phyloP scores from a whole-genome alignment of 2,329 filamentous ascomycete species.

The Stachybotrys echinatus region DNA sequence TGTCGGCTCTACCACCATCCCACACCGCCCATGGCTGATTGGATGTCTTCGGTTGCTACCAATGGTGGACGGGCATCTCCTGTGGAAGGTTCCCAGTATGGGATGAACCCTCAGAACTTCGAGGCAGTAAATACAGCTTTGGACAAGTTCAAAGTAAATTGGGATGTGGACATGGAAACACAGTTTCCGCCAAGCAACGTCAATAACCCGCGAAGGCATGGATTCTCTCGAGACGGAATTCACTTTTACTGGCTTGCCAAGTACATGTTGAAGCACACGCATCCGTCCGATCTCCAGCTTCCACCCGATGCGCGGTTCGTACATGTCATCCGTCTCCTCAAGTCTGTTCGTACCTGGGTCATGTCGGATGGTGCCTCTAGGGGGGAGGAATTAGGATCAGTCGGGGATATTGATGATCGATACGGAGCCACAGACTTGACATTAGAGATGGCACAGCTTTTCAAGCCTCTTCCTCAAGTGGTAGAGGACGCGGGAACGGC shows the following conservation, averaged over 20 bases:
- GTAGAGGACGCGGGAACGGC: conserved; percentile 36
- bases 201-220: conserved; percentile 53
- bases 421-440: conserved; percentile 61
- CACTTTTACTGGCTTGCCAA: conserved; percentile 71
- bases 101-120: conserved; percentile 38
- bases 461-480: conserved; percentile 51
- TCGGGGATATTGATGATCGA: conserved; percentile 62
- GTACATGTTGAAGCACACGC: conserved; percentile 56
- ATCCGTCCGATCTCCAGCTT: conserved; percentile 46
- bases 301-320: conserved; percentile 54
- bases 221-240: conserved; percentile 66
- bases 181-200: conserved; percentile 56
- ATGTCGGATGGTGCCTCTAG: conserved; percentile 57
- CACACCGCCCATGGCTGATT: conserved; percentile 56
- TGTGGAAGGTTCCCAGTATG: conserved; percentile 27
- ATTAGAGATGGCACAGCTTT: conserved; percentile 66
- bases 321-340: conserved; percentile 56
- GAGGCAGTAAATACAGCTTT: conserved; percentile 51
- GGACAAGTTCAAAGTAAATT: conserved; percentile 66
- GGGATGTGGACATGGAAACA: conserved; percentile 63
- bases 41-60: conserved; percentile 38
- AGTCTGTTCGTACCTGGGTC: conserved; percentile 55
- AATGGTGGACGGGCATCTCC: conserved; percentile 42
- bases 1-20: conserved; percentile 33
- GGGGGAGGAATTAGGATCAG: conserved; percentile 63